Evolutionary conservation across 306 rosid genomes (phyloP), one percentile per base, ranked within the genome.

Genomic region (Biancaea sappan): DNA sequence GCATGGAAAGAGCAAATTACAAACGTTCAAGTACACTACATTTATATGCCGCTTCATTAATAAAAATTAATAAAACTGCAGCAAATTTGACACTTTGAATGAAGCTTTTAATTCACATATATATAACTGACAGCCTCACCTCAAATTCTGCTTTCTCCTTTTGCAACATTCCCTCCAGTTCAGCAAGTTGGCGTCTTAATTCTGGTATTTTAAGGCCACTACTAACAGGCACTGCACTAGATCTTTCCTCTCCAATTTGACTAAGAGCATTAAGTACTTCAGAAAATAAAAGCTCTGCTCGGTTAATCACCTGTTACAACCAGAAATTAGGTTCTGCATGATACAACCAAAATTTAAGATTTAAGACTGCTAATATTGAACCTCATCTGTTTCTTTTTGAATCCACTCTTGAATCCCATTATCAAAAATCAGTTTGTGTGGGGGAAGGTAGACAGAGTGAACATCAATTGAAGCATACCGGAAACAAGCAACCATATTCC

Each of bases 401-500:
- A 95, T 85, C 98, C 99, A 90, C 66, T 92, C 92, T 78, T 83
- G 92, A 72, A 85, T 87, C 82, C 86, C 88, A 46, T 52, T 68
- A 80, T 84, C 83, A 75, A 94, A 95, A 52, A 79, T 86, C 72
- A 95, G 82, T 72, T 81, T 78, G 53, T 89, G 76, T 4, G 96
- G 97, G 60, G 99, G 99, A 84, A 90, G 91, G 80, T 86, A 88
- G 84, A 92, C 96, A 43, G 97, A 92, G 69, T 90, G 92, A 73
- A 94, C 98, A 72, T 92, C 85, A 80, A 95, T 90, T 43, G 99
- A 89, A 64, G 99, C 96, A 81, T 95, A 95, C 51, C 97, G 92
- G 73, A 95, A 95, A 86, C 99, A 95, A 71, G 99, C 99, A 72
- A 95, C 98, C 93, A 88, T 95, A 80, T 83, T 83, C 52, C 98